Percentiles rank a stretch among this genome's conserved stretches.
These are phyloP conservation scores for Endothia cerciana DNA, from an alignment of 2,329 filamentous ascomycete species.

Conservation along the genomic window DNA sequence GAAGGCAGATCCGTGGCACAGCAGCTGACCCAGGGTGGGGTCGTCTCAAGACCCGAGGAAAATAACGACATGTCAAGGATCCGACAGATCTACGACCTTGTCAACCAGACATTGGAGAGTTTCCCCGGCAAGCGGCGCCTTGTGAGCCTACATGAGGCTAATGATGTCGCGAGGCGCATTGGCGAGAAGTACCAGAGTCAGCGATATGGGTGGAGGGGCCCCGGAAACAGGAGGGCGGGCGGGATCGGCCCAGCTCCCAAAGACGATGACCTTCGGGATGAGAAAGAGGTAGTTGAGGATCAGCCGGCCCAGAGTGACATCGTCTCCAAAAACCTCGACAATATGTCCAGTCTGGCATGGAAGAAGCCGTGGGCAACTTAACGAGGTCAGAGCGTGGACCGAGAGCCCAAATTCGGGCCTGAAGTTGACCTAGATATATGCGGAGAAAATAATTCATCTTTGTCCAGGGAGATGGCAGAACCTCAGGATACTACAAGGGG, in stretches of 20 bases:
- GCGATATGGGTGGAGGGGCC: slow-evolving; percentile 17
- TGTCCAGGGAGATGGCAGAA: too few relatives aligned
- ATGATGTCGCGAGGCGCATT: slow-evolving; percentile 41
- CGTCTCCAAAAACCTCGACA: neutral
- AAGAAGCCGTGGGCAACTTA: neutral
- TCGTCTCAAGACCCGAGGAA: neutral
- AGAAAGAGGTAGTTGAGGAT: neutral
- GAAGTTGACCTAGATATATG: too few relatives aligned
- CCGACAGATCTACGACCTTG: slow-evolving; percentile 31
- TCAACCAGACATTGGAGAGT: slow-evolving; percentile 35
- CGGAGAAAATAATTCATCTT: too few relatives aligned
- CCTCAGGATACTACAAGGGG: too few relatives aligned
- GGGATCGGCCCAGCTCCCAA: neutral
- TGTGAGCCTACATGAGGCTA: slow-evolving; percentile 59
- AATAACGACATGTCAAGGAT: neutral
- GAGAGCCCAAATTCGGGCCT: too few relatives aligned
- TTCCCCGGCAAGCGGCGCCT: slow-evolving; percentile 49
- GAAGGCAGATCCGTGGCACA: neutral
- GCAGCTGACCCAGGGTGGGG: neutral
- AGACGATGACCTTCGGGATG: neutral
- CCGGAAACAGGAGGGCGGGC: neutral
- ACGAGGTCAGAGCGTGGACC: too few relatives aligned
- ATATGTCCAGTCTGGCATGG: neutral
- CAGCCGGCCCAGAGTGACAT: neutral
- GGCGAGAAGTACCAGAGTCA: slow-evolving; percentile 30